A percentile compares a stretch with the other conserved stretches of the same genome.
Conservation (phyloP, 192 early-diverging fungal species). For the Coemansia sp. region DNA sequence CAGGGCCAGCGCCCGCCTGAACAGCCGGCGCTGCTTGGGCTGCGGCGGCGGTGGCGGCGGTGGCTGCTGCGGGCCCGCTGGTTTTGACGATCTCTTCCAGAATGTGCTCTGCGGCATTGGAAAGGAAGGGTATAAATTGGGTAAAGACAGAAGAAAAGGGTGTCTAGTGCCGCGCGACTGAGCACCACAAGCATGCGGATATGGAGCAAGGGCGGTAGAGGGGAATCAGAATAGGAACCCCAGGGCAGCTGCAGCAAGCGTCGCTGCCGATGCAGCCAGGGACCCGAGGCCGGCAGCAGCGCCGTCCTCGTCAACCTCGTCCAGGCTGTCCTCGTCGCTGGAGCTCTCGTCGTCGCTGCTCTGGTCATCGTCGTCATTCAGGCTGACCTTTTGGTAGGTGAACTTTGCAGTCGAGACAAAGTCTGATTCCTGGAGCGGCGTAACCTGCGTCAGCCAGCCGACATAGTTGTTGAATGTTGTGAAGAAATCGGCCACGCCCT, state of each 20-base stretch:
- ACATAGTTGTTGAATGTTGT: conserved; percentile 49
- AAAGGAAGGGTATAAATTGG: too few species aligned
- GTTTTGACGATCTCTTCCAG: too few species aligned
- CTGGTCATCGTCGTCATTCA: conserved; percentile 1
- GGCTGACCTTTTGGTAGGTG: conserved; percentile 2
- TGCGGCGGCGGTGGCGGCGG: neutral
- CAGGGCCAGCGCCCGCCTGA: neutral
- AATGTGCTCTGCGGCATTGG: too few species aligned
- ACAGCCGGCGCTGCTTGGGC: neutral
- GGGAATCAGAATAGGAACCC: neutral
- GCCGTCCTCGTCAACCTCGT: neutral
- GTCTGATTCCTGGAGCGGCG: conserved; percentile 25
- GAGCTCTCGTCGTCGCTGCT: conserved; percentile 1
- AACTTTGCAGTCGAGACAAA: conserved; percentile 36
- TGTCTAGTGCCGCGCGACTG: too few species aligned
- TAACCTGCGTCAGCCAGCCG: conserved; percentile 40
- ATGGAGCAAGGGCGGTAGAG: neutral
- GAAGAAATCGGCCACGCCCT: conserved; percentile 28
- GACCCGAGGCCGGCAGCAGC: neutral
- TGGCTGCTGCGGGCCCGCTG: neutral
- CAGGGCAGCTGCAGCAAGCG: neutral
- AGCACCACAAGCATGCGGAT: neutral
- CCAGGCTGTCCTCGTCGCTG: conserved; percentile 4
- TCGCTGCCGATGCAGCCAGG: conserved; percentile 4
- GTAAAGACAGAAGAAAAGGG: too few species aligned